Conservation (phyloP, 2,329 filamentous ascomycete genomes). For the Graphium sp. region DNA sequence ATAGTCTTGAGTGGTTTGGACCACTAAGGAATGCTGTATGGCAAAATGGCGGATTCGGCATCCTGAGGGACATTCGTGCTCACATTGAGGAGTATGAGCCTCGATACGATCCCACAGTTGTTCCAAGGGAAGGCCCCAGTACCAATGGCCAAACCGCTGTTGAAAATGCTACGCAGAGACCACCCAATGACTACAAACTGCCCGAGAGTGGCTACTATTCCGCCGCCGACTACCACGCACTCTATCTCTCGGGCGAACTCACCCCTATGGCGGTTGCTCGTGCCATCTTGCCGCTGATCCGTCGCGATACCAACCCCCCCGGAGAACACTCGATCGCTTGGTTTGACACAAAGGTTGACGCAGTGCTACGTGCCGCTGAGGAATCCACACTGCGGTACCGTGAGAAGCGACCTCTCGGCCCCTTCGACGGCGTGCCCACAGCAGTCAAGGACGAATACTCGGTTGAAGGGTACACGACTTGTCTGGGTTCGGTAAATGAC, state of each 20-base stretch:
- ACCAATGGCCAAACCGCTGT: slow-evolving; percentile 2
- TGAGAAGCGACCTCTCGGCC: slow-evolving; percentile 38
- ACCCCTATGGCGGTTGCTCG: slow-evolving; percentile 27
- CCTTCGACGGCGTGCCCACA: slow-evolving; percentile 57
- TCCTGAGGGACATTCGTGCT: slow-evolving; percentile 33
- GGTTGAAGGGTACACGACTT: slow-evolving; percentile 55
- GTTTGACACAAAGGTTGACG: slow-evolving; percentile 22
- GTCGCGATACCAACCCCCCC: slow-evolving; percentile 16
- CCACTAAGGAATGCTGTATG: slow-evolving; percentile 39
- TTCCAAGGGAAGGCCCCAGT: slow-evolving; percentile 26
- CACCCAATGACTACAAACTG: slow-evolving; percentile 1
- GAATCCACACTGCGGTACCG: slow-evolving; percentile 28
- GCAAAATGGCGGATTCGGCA: slow-evolving; percentile 45
- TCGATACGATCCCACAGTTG: slow-evolving; percentile 26
- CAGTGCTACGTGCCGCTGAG: slow-evolving; percentile 22
- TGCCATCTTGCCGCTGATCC: slow-evolving; percentile 26
- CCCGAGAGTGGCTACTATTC: slow-evolving; percentile 13
- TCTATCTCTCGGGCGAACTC: slow-evolving; percentile 24
- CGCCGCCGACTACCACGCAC: slow-evolving; percentile 23
- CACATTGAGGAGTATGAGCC: slow-evolving; percentile 32
- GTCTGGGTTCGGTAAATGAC: slow-evolving; percentile 43
- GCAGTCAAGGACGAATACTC: slow-evolving; percentile 66
- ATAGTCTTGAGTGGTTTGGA: slow-evolving; percentile 35
- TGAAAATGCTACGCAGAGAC: background rate
- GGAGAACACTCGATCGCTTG: slow-evolving; percentile 24